These are phyloP conservation scores for Mariannaea sp. DNA, from an alignment of 2,329 filamentous ascomycete genomes.

Conservation along the genomic window DNA sequence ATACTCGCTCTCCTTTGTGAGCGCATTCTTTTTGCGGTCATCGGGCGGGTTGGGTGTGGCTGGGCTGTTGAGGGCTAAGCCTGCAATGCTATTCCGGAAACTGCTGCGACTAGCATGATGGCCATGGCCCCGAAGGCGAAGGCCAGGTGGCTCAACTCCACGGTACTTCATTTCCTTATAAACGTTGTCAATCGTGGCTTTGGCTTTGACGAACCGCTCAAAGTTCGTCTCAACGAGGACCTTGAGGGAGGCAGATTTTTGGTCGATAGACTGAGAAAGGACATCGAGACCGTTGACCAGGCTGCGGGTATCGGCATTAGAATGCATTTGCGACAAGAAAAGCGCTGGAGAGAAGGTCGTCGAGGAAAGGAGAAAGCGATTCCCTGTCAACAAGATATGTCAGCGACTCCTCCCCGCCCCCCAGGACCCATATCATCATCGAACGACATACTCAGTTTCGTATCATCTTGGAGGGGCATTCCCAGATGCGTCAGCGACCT, in stretches of 20 bases:
- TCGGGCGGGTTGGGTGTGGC: slow-evolving; percentile 52
- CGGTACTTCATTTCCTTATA: slow-evolving; percentile 95
- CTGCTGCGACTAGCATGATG: slow-evolving; percentile 71
- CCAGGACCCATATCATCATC: slow-evolving; percentile 10
- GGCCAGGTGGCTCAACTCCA: slow-evolving; percentile 57
- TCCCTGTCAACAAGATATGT: slow-evolving; percentile 57
- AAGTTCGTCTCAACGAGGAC: slow-evolving; percentile 97
- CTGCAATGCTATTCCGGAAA: slow-evolving; percentile 59
- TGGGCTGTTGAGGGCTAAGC: slow-evolving; percentile 45
- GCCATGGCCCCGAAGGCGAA: slow-evolving; percentile 58
- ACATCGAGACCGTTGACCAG: slow-evolving; percentile 82
- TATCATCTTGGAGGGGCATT: slow-evolving; percentile 82
- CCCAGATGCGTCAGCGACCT: slow-evolving; percentile 76
- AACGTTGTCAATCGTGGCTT: slow-evolving; percentile 97
- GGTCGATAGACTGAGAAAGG: slow-evolving; percentile 89
- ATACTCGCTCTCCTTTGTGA: slow-evolving; percentile 91
- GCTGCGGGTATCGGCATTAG: slow-evolving; percentile 79
- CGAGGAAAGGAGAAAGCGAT: slow-evolving; percentile 92
- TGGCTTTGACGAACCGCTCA: slow-evolving; percentile 95
- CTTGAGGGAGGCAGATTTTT: slow-evolving; percentile 96
- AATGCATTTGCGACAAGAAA: slow-evolving; percentile 91
- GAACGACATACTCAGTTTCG: slow-evolving; percentile 67
- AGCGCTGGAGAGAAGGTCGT: slow-evolving; percentile 92
- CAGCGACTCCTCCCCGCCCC: slow-evolving; percentile 13
- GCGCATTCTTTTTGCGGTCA: slow-evolving; percentile 80